Base-by-base conservation (phyloP, 1,284 basidiomycete species). In the Moniliophthora roreri region DNA sequence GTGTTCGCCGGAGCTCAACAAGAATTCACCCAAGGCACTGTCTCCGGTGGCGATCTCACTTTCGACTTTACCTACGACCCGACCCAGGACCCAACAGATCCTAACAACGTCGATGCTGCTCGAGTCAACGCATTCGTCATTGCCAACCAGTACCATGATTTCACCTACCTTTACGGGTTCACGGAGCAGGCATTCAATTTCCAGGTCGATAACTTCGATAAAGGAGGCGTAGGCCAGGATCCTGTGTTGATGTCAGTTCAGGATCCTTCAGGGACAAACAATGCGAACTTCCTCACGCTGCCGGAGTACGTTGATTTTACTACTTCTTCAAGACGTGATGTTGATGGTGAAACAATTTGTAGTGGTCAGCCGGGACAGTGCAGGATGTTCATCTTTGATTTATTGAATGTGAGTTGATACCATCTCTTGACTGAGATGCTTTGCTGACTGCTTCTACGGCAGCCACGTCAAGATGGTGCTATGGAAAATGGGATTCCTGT, bases 231-330 rank as follows among this genome's bases (percentile, higher is more conserved):
- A 37, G 71, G 62, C 18, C 63, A 61, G 39, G 71, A 74, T 58
- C 62, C 64, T 40, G 69, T 74, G 32, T 63, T 60, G 20, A 61
- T 72, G 32, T 69, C 65, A 32, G 65, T 72, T 15, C 71, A 73
- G 60, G 69, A 71, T 58, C 15, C 51, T 41, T 16, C 15, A 0
- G 75, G 71, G 9, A 66, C 61, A 2, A 67, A 78, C 63, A 78
- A 77, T 51, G 73, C 74, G 9, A 66, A 75, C 55, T 78, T 78
- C 59, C 35, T 66, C 1, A 76, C 75, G 1, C 74, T 74, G 9
- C 65, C 72, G 13, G 73, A 75, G 70, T 72, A 37, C 41, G 65
- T 65, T n/a, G 15, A 16, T 5, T 35, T 15, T 9, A 11, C 9
- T 40, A 13, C 10, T 37, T 1, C 21, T 18, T 38, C 6, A 11